phyloP scores from a whole-genome alignment of 2,329 filamentous ascomycete species.

The Aspergillus thermomutatus region DNA sequence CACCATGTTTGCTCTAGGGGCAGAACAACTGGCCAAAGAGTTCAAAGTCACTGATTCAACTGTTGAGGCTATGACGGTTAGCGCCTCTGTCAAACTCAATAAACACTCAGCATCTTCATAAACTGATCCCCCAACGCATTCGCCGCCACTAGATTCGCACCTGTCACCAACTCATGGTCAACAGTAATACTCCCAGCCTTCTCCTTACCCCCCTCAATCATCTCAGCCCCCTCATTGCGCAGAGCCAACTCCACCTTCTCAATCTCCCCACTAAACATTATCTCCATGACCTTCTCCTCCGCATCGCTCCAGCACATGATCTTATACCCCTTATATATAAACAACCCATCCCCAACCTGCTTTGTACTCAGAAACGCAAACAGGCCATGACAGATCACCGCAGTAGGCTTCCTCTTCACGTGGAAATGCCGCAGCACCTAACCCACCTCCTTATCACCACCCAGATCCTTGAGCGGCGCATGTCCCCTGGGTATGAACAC shows the following conservation, averaged over 20 bases:
- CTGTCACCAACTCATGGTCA: conserved; percentile 39
- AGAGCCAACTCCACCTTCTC: conserved; percentile 41
- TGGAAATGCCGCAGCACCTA: conserved; percentile 44
- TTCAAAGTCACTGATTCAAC: neutral
- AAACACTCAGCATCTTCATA: conserved; percentile 30
- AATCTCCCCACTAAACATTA: conserved; percentile 41
- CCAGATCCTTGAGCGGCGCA: conserved; percentile 43
- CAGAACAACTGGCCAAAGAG: neutral
- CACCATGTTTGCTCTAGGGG: neutral
- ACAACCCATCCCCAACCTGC: conserved; percentile 30
- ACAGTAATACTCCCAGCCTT: conserved; percentile 42
- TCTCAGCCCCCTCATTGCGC: conserved; percentile 40
- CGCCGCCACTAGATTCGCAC: conserved; percentile 33
- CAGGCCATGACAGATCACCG: conserved; percentile 47
- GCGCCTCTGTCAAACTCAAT: neutral
- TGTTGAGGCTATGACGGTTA: neutral
- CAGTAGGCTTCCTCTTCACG: conserved; percentile 40
- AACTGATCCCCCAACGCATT: conserved; percentile 31
- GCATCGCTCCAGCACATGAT: conserved; percentile 46
- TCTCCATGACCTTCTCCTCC: conserved; percentile 48
- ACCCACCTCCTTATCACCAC: conserved; percentile 41
- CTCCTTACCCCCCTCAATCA: conserved; percentile 42
- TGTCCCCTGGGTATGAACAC: conserved; percentile 48
- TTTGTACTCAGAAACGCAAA: conserved; percentile 46
- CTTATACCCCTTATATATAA: conserved; percentile 46